Base-by-base conservation (phyloP, 2,329 filamentous ascomycete genomes). In the Aspergillus uvarum region DNA sequence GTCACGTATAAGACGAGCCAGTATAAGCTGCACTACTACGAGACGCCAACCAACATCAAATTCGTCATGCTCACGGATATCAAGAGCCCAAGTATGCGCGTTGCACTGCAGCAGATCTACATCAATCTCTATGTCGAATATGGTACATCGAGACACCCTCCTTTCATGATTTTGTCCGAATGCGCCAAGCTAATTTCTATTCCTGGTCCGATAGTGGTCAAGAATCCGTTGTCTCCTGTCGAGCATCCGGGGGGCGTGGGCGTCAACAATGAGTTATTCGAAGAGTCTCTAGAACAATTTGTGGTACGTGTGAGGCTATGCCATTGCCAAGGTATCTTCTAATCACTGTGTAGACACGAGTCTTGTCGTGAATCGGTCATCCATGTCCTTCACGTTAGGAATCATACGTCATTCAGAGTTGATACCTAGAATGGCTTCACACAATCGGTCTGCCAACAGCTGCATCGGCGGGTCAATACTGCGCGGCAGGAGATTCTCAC, bases 11-110 rank as follows among this genome's bases (percentile, higher is more conserved):
- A 92, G 68, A 99, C 95, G 56, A 90, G 85, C 67, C 90, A 96
- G 78, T 99, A 99, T 83, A 97, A 97, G 80, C 85, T 99, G 69
- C 95, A 99, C 80, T 99, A 96, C 82, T 99, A 97, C 83, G 95
- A 99, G 82, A 98, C 95, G 12, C 92, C 93, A 1, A 95, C 92
- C 55, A 96, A 91, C 75, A 88, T 96, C 77, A 96, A 96, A 73
- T 96, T 98, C 73, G 92, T 97, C 73, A 91, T 99, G 88, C 83
- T 98, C 72, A 98, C 95, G 24, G 95, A 98, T 78, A 91, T 90
- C 42, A 89, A 87, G 67, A 90, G 91, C 59, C 85, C 90, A 67
- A 97, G 92, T 77, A 94, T 99, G 87, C 87, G 93, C 49, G 92
- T 96, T 69, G 94, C 96, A 22, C 79, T 99, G 71, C 93, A 99